phyloP scores from a whole-genome alignment of 2,329 filamentous ascomycete genomes.

The Pseudopithomyces maydicus region DNA sequence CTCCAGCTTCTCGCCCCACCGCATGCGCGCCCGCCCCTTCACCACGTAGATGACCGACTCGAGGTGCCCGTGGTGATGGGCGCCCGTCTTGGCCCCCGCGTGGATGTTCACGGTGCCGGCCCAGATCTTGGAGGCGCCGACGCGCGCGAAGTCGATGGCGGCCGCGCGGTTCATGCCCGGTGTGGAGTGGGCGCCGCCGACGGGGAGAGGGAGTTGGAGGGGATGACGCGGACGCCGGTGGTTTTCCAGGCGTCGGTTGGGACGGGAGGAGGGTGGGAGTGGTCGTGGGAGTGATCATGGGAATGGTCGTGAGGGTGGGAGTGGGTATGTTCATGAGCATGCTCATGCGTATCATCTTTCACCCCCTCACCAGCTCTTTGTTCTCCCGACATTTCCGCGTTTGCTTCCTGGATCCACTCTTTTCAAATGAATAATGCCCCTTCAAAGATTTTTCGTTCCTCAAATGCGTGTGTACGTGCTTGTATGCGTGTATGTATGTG shows the following conservation, averaged over 20 bases:
- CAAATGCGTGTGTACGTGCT: too few species aligned
- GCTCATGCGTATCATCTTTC: too few species aligned
- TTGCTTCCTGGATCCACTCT: too few species aligned
- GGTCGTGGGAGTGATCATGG: not conserved
- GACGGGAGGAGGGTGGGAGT: not conserved
- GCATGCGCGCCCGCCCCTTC: not conserved
- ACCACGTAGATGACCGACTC: not conserved
- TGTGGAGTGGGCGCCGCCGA: not conserved
- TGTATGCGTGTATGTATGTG: too few species aligned
- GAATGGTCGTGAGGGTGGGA: too few species aligned
- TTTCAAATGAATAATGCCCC: too few species aligned
- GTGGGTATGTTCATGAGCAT: too few species aligned
- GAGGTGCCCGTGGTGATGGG: not conserved
- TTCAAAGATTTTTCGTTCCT: too few species aligned
- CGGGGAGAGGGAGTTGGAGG: not conserved
- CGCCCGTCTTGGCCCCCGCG: not conserved
- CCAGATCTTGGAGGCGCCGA: not conserved
- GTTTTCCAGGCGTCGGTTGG: not conserved
- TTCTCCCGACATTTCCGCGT: too few species aligned
- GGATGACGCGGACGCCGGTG: not conserved
- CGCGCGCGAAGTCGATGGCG: constrained; percentile 1
- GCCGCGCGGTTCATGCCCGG: not conserved
- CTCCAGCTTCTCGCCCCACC: not conserved
- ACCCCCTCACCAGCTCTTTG: too few species aligned
- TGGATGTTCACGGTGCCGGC: constrained; percentile 1